Evolutionary conservation across 768 basidiomycete species (phyloP), one percentile per base, ranked within the genome.

Genomic region (Tephrocybe rancida): DNA sequence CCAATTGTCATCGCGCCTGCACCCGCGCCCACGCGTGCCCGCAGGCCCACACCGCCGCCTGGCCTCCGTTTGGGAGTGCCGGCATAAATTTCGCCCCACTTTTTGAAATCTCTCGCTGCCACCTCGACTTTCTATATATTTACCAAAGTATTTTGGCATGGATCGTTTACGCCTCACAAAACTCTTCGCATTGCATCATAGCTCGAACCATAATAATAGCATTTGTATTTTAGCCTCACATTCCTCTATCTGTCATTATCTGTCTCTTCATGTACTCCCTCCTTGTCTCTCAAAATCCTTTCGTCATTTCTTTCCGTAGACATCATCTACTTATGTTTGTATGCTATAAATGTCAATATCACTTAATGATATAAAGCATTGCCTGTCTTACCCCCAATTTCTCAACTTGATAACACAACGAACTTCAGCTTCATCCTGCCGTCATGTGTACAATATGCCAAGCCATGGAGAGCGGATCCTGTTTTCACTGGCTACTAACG

Each of bases 1-100:
- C 54, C 48, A 25, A 41, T 59, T 34, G 50, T 45, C 5, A 55
- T 57, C 41, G 52, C 55, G 19, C 46, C 58, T 19, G 61, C 49
- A 2, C 46, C 52, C 11, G 26, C 25, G 5, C 46, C 41, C 27
- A 26, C 7, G 35, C 60, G 48, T 29, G 5, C 35, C 14, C 48
- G 41, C 27, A 50, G 38, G 39, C 38, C 22, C 8, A 45, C 53
- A 24, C 45, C 53, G 4, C 32, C 57, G 4, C 45, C 49, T 34
- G 41, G 22, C 18, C 38, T 44, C n/a, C 19, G 25, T 37, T 27
- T 30, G 5, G 48, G 49, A 5, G 39, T 48, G n/a, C 37, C 29
- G 19, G 47, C 37, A 21, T 53, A 9, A 53, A 16, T 18, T 5
- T 30, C 18, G 18, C 14, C 30, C n/a, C 9, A 7, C 21, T 32